Conservation (phyloP, 148 eudicot genomes). For the Amaranthus hypochondriacus region DNA sequence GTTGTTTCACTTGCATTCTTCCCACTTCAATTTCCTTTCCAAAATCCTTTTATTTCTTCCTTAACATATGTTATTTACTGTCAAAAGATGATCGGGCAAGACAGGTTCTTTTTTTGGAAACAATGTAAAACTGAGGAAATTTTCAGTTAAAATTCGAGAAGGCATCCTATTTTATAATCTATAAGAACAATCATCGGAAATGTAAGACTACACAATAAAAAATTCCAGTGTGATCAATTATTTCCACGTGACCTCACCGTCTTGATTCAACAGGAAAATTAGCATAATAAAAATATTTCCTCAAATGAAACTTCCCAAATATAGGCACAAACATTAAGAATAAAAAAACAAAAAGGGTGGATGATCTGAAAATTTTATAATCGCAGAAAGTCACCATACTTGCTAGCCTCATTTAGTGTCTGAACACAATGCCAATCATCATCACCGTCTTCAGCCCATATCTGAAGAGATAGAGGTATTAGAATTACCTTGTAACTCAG, state of each 20-base stretch:
- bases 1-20: background rate
- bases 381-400: slow-evolving; percentile 32
- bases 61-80: no score
- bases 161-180: no score
- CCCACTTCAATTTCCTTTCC: background rate
- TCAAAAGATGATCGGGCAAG: no score
- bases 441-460: slow-evolving; percentile 87
- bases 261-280: slow-evolving; percentile 1
- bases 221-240: background rate
- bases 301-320: background rate
- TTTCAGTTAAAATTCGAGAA: no score
- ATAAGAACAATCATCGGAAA: no score
- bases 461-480: slow-evolving; percentile 37
- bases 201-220: background rate
- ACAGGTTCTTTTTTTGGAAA: no score
- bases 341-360: slow-evolving; percentile 2
- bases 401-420: slow-evolving; percentile 61
- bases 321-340: background rate
- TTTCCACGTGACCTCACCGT: background rate
- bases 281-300: background rate
- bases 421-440: slow-evolving; percentile 95
- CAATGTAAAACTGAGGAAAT: no score
- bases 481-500: background rate
- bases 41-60: no score
- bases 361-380: background rate